A percentile compares a stretch with the other conserved stretches of the same genome.
Conservation (phyloP, 2,329 filamentous ascomycete genomes). For the Fusarium pseudonygamai region DNA sequence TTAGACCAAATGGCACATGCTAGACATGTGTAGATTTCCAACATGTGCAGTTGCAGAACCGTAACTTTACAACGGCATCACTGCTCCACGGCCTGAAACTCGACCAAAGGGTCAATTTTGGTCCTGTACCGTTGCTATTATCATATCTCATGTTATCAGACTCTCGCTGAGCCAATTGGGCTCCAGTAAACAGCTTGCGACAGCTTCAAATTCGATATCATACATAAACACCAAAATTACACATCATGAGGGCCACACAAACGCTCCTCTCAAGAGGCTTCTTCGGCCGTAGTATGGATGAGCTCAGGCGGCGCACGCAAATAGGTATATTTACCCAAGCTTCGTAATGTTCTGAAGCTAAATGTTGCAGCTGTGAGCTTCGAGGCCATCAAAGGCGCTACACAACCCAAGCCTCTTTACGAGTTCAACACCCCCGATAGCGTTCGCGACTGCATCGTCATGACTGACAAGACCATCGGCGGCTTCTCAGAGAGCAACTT, state of each 20-base stretch:
- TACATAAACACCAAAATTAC: not conserved
- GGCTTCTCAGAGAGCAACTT: constrained; percentile 82
- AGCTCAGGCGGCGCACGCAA: constrained; percentile 65
- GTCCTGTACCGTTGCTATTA: not conserved
- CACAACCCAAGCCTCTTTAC: constrained; percentile 71
- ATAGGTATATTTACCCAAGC: constrained; percentile 55
- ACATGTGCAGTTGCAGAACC: not conserved
- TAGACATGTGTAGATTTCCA: constrained; percentile 17
- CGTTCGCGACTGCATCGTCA: constrained; percentile 71
- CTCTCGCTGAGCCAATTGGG: constrained; percentile 45
- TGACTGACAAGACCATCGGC: constrained; percentile 88
- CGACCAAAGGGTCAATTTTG: not conserved
- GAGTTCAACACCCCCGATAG: constrained; percentile 65
- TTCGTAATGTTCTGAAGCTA: not conserved
- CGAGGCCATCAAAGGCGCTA: constrained; percentile 73
- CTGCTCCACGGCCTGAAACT: not conserved
- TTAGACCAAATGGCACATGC: constrained; percentile 1
- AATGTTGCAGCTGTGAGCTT: constrained; percentile 68
- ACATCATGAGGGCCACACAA: constrained; percentile 59
- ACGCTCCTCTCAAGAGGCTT: constrained; percentile 62
- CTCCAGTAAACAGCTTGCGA: constrained; percentile 23
- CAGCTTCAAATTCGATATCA: not conserved
- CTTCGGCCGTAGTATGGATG: constrained; percentile 66
- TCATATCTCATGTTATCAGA: constrained; percentile 34
- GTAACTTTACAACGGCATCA: constrained; percentile 5